These are phyloP conservation scores for Phycomyces nitens DNA, from an alignment of 192 early-diverging fungal genomes.

Conservation along the genomic window DNA sequence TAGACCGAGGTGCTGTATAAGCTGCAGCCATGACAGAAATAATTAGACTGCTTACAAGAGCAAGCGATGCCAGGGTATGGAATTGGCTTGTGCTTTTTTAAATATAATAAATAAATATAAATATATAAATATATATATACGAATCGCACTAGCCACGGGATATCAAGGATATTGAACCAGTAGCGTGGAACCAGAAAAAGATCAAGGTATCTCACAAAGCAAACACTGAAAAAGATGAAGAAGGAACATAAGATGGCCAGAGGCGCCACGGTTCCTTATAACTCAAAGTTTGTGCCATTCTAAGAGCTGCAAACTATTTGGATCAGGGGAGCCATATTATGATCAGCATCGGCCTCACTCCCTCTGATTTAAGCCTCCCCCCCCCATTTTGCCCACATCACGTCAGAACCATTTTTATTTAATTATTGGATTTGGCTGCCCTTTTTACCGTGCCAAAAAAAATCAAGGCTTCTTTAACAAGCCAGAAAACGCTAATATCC, in stretches of 20 bases:
- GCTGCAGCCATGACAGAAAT: not conserved
- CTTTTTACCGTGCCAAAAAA: not conserved
- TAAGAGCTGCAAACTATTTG: conserved; percentile 4
- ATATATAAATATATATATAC: not conserved
- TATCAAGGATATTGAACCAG: not conserved
- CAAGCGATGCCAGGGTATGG: not conserved
- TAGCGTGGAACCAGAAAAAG: not conserved
- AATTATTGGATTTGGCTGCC: no score
- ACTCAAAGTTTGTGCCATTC: not conserved
- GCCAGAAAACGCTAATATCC: no score
- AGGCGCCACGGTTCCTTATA: not conserved
- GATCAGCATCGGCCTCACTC: not conserved
- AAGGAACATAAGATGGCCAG: not conserved
- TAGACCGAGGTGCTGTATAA: not conserved
- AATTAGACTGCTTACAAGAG: not conserved
- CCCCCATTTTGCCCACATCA: not conserved
- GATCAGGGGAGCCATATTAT: not conserved
- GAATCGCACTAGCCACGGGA: not conserved
- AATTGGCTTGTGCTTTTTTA: conserved; percentile 2
- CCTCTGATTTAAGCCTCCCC: no score
- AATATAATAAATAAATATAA: not conserved
- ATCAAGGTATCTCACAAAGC: not conserved
- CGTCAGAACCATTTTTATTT: conserved; percentile 1
- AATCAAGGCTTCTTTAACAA: no score
- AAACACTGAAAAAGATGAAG: conserved; percentile 4